phyloP scores from a whole-genome alignment of 768 basidiomycete species.

The Lactarius trivialis region DNA sequence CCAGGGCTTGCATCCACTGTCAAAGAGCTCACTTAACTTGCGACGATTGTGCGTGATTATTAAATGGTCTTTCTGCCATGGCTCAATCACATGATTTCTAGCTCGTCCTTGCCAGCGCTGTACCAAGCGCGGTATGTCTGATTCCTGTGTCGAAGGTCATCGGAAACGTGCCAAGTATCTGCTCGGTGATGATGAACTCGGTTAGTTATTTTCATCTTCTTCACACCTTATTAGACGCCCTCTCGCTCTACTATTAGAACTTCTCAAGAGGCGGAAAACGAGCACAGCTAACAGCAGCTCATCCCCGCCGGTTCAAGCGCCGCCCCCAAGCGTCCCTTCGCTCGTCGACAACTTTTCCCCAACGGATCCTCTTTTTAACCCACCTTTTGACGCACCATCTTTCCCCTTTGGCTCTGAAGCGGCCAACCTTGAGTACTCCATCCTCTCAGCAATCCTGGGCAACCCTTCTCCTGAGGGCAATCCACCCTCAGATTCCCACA shows the following conservation, averaged over 20 bases:
- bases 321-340: conserved; percentile 7
- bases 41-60: conserved; percentile 74
- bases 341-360: conserved; percentile 34
- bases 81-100: conserved; percentile 31
- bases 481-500: conserved; percentile 22
- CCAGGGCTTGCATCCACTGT: conserved; percentile 89
- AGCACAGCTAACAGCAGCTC: neutral
- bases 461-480: conserved; percentile 23
- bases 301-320: conserved; percentile 9
- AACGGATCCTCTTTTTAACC: conserved; percentile 54
- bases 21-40: conserved; percentile 99
- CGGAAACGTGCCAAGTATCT: conserved; percentile 99
- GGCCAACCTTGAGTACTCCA: conserved; percentile 91
- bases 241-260: conserved; percentile 2
- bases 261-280: conserved; percentile 18
- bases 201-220: conserved; percentile 37
- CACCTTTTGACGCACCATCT: conserved; percentile 48
- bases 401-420: conserved; percentile 79
- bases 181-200: conserved; percentile 87
- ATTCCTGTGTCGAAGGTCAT: conserved; percentile 87
- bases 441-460: conserved; percentile 86
- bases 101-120: conserved; percentile 96
- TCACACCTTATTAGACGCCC: conserved; percentile 14
- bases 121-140: conserved; percentile 85
- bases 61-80: neutral